A percentile compares a stretch with the other conserved stretches of the same genome.
Evolutionary conservation across 768 basidiomycete genomes (phyloP).

Genomic region (Mycena venus): DNA sequence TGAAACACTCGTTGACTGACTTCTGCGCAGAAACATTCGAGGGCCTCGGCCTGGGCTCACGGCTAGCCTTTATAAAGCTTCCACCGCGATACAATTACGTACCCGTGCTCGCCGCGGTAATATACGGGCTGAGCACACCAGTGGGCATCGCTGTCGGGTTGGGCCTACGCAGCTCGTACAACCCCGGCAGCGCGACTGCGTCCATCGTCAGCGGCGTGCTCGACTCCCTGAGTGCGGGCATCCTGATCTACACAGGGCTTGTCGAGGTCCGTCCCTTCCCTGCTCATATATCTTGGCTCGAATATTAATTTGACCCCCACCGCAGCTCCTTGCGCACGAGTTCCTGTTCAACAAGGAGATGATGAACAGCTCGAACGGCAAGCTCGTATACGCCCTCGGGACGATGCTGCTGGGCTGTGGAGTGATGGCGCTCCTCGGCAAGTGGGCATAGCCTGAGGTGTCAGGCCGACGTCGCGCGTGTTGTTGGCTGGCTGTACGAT

Average conservation of each 20-base stretch:
- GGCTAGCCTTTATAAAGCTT: constrained; percentile 83
- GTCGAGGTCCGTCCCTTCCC: constrained; percentile 73
- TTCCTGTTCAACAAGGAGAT: constrained; percentile 93
- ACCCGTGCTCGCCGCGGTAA: constrained; percentile 69
- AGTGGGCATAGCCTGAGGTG: constrained; percentile 83
- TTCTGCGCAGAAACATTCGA: constrained; percentile 81
- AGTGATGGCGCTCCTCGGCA: constrained; percentile 90
- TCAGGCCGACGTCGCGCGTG: not conserved
- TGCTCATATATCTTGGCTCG: not conserved
- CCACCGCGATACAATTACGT: constrained; percentile 67
- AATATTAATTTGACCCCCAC: constrained; percentile 15
- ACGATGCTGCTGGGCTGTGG: constrained; percentile 87
- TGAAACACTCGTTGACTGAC: not conserved
- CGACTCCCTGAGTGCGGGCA: constrained; percentile 89
- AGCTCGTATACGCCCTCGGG: constrained; percentile 76
- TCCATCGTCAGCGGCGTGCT: constrained; percentile 88
- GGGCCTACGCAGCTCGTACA: constrained; percentile 84
- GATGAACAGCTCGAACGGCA: constrained; percentile 74
- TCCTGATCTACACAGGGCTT: constrained; percentile 89
- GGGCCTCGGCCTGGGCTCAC: constrained; percentile 92
- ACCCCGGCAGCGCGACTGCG: constrained; percentile 82
- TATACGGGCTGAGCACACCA: constrained; percentile 88
- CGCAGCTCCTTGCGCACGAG: constrained; percentile 92
- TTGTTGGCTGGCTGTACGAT: not conserved
- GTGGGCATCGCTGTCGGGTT: constrained; percentile 90